Percentiles rank a stretch among this genome's conserved stretches.
phyloP scores from a whole-genome alignment of 1,139 yeast genomes.

The Geotrichum candidum region DNA sequence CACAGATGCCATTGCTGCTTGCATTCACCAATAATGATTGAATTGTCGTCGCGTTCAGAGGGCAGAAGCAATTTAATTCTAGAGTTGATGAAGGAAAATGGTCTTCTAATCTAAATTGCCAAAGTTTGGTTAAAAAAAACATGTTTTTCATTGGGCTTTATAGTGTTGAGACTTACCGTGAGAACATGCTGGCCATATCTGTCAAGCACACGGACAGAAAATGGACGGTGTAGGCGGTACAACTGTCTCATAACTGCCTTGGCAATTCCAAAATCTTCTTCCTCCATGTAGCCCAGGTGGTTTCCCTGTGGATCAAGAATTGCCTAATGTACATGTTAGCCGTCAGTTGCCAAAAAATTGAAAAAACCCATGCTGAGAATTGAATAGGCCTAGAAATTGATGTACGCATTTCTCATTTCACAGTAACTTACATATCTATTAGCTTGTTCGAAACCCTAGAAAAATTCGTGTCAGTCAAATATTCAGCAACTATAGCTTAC shows the following conservation, averaged over 20 bases:
- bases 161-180: slow-evolving; percentile 34
- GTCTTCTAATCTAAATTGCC: slow-evolving; percentile 43
- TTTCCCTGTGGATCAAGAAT: slow-evolving; percentile 70
- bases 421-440: slow-evolving; percentile 48
- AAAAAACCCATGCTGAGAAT: background rate
- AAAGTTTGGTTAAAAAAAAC: background rate
- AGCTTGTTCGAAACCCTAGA: slow-evolving; percentile 78
- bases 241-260: slow-evolving; percentile 74
- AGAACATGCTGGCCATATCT: slow-evolving; percentile 60
- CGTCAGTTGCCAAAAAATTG: background rate
- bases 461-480: background rate
- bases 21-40: slow-evolving; percentile 70
- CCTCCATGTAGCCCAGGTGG: slow-evolving; percentile 74
- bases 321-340: slow-evolving; percentile 27
- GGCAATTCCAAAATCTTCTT: slow-evolving; percentile 65
- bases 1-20: slow-evolving; percentile 92
- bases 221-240: slow-evolving; percentile 78
- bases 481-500: background rate
- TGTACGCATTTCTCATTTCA: background rate
- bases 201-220: slow-evolving; percentile 74
- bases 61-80: slow-evolving; percentile 74
- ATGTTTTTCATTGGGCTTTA: background rate
- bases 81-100: slow-evolving; percentile 82
- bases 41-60: slow-evolving; percentile 35
- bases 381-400: background rate